Evolutionary conservation across 2,329 filamentous ascomycete genomes (phyloP).

Genomic region (Nannizzia gypsea): DNA sequence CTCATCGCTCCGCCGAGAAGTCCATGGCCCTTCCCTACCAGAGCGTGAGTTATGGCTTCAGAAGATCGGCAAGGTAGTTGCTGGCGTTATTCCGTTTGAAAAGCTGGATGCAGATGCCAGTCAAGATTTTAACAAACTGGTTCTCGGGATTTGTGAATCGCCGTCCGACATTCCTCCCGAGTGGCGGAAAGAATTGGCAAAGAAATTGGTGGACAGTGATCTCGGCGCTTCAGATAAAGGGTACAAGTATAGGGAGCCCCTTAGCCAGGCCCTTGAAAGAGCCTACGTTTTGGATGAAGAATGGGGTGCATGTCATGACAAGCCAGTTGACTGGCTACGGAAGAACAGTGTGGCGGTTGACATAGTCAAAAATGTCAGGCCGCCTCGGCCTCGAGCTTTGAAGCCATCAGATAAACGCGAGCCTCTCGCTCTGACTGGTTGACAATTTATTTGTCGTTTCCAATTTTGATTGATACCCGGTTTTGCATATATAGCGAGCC

Average conservation of each 20-base stretch:
- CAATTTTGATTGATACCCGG: background rate
- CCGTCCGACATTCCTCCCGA: background rate
- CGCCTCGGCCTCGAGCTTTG: conserved; percentile 11
- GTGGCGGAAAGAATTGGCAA: background rate
- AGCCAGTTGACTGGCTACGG: conserved; percentile 14
- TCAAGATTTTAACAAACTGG: background rate
- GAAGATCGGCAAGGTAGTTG: conserved; percentile 11
- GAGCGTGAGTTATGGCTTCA: background rate
- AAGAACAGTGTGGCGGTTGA: conserved; percentile 25
- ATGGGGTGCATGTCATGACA: conserved; percentile 16
- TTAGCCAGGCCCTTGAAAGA: conserved; percentile 27
- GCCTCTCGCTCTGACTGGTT: background rate
- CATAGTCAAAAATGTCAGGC: conserved; percentile 9
- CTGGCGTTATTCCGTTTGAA: conserved; percentile 9
- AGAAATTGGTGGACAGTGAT: background rate
- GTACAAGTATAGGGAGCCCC: conserved; percentile 8
- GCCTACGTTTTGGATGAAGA: conserved; percentile 24
- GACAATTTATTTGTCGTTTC: background rate
- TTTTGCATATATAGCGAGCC: background rate
- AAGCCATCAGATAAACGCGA: background rate
- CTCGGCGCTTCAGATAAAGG: conserved; percentile 18
- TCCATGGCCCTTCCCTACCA: conserved; percentile 8
- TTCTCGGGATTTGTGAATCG: background rate
- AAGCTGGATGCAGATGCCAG: background rate
- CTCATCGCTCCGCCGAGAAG: conserved; percentile 22